phyloP scores from a whole-genome alignment of 192 early-diverging fungal species.

The Backusella macrospora region DNA sequence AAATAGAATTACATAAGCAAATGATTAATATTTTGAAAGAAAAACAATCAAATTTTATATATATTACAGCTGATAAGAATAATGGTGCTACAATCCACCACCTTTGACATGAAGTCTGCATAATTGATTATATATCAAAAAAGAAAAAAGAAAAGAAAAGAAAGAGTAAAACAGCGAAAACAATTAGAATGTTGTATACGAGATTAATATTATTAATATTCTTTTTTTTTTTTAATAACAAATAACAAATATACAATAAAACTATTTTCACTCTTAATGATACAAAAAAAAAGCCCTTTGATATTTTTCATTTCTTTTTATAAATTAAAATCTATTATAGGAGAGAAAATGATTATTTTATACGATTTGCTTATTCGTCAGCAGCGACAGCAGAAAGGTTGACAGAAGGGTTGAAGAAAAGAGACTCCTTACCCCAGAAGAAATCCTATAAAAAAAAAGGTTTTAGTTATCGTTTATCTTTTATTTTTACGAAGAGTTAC shows the following conservation, averaged over 20 bases:
- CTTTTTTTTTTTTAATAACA: not conserved
- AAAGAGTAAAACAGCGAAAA: slow-evolving; percentile 7
- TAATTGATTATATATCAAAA: not conserved
- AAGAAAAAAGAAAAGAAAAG: not conserved
- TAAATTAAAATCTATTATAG: not conserved
- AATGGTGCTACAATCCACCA: not conserved
- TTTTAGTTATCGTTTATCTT: no score
- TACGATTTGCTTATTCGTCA: slow-evolving; percentile 20
- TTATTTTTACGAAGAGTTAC: not conserved
- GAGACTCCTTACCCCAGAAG: slow-evolving; percentile 42
- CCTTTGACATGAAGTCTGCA: not conserved
- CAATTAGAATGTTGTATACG: not conserved
- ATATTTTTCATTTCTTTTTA: not conserved
- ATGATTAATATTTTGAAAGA: not conserved
- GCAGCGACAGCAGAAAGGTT: slow-evolving; percentile 32
- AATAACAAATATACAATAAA: not conserved
- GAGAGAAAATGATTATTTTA: not conserved
- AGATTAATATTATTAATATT: not conserved
- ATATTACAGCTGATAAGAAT: slow-evolving; percentile 4
- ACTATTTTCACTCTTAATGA: no score
- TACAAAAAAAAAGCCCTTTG: no score
- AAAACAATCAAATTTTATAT: no score
- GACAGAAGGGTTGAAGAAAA: slow-evolving; percentile 43
- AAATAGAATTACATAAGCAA: not conserved
- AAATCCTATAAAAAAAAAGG: slow-evolving; percentile 20